Evolutionary conservation across 2,329 filamentous ascomycete species (phyloP), one percentile per base, ranked within the genome.

Genomic region (Scytalidium sp.): DNA sequence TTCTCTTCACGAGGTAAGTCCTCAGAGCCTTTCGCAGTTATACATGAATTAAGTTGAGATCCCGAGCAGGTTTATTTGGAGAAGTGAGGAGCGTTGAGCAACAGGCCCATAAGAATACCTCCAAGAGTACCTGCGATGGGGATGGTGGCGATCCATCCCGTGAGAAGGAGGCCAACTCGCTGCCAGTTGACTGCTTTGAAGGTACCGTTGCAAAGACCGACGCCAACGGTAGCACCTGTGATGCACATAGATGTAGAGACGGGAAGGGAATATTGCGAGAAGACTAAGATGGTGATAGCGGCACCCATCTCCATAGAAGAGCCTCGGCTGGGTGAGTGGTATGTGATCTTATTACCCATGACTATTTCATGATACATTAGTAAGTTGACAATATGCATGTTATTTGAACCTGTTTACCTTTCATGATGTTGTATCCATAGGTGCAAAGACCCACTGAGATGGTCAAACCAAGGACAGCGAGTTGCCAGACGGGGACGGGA

Each of bases 341-440:
- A 87, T 50, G 85, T 89, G 66, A 88, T 84, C 70, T 87, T 87
- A 76, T 90, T 91, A 47, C 87, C 87, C 86, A 90, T 90, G 68
- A 88, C 84, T 83, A 56, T 55, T 46, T 9, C 13, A 29, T n/a
- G 49, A 61, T 52, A 63, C 55, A 53, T 56, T 57, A 53, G 46
- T 43, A 32, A 32, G 25, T 47, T 57, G 52, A 60, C 55, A 54
- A 55, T 50, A 29, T 9, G 15, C 46, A 41, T n/a, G 42, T 17
- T 7, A 22, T 22, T 3, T 15, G n/a, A 29, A 5, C 3, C n/a
- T 10, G 56, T 76, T 67, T 70, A 83, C 80, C 83, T 73, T 88
- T 89, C 86, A 90, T 90, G 71, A 90, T 90, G 74, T 90, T 90
- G 74, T 90, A 90, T 9, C 87, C 87, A 60, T 90, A 90, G 13